Evolutionary conservation across 306 rosid species (phyloP), one percentile per base, ranked within the genome.

Genomic region (Quercus alba): DNA sequence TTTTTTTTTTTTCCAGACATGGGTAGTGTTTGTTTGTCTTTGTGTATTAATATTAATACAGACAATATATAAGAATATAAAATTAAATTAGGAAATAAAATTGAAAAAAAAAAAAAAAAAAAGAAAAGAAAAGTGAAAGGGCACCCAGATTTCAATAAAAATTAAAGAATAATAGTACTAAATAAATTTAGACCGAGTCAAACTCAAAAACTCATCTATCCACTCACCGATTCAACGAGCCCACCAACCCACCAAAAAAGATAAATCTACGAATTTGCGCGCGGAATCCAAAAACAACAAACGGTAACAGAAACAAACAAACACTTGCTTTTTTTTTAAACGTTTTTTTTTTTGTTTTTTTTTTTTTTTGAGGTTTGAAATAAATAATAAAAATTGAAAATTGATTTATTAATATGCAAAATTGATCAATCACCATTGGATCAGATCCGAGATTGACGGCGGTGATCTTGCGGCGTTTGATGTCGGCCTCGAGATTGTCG

Each of bases 151-250:
- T 71, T 80, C 77, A 20, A 85, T 82, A 81, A 59, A 54, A 76
- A 82, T 35, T 76, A 61, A 76, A 82, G 72, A 81, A 26, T 10
- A 83, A 73, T 52, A 73, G 20, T 62, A 69, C 77, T 87, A 94
- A 87, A 89, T 41, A 41, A 41, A 41, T 41, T 86, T 87, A 4
- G 92, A 94, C 92, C 82, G 41, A 81, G 97, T 92, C 97, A 49
- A 49, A 49, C 54, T 49, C 46, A 8, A 41, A 88, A 92, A 88
- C 88, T 52, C 85, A 77, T 74, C 73, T 71, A 64, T 76, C 62
- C 69, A 80, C 77, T 68, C 86, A 75, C 31, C 23, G 87, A 81
- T 85, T 88, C 85, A 84, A 77, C 82, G 73, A 88, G 64, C 78
- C 80, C 66, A 69, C 82, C 75, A 49, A 69, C 75, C 54, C 14